Evolutionary conservation across 345 rosid genomes (phyloP).

Genomic region (Murraya paniculata): DNA sequence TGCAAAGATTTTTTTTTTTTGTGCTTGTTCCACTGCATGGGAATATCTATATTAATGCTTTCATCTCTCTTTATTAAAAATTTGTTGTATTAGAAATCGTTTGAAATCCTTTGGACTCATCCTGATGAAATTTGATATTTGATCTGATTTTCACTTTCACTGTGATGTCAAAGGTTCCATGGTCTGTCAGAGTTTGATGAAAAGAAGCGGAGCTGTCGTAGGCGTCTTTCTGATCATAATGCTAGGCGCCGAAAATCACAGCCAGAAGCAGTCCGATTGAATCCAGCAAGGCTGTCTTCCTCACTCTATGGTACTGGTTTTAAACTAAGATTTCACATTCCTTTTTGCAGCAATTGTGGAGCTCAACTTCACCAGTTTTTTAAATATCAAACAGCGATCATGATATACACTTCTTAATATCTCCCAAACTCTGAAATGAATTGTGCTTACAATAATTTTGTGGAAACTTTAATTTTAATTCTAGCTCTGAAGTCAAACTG

Average conservation of each 20-base stretch:
- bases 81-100: not conserved
- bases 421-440: not conserved
- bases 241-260: slow-evolving; percentile 96
- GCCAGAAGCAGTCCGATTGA: slow-evolving; percentile 48
- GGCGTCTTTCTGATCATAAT: slow-evolving; percentile 91
- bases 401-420: not conserved
- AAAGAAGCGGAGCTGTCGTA: slow-evolving; percentile 89
- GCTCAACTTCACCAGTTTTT: not conserved
- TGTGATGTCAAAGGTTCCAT: slow-evolving; percentile 64
- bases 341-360: not conserved
- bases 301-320: slow-evolving; percentile 47
- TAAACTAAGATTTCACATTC: not conserved
- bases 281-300: slow-evolving; percentile 44
- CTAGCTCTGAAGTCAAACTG: not conserved
- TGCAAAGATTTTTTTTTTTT: slow-evolving; percentile 1
- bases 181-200: slow-evolving; percentile 84
- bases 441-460: not conserved
- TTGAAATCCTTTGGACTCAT: not conserved
- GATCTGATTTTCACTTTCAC: slow-evolving; percentile 5
- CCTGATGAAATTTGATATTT: not conserved
- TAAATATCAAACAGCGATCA: not conserved
- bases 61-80: not conserved
- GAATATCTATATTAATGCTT: not conserved
- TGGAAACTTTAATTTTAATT: not conserved
- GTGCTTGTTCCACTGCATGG: not conserved